These are phyloP conservation scores for Lachnellula cervina DNA, from an alignment of 2,329 filamentous ascomycete genomes.

Conservation along the genomic window DNA sequence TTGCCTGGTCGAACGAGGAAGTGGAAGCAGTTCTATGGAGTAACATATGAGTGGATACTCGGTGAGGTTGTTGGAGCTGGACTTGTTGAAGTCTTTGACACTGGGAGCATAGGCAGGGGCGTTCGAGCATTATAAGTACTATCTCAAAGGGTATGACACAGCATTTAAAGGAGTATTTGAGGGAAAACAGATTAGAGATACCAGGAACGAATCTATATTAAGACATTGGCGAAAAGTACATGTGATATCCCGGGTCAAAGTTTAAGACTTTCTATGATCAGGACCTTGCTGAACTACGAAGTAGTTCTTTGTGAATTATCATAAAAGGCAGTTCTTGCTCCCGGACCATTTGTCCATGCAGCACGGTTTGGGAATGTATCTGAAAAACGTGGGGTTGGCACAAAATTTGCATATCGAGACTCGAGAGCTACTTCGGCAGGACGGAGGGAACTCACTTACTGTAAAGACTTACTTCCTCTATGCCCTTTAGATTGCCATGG, in stretches of 20 bases:
- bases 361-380: too few relatives aligned
- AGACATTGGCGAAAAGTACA: too few relatives aligned
- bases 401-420: too few relatives aligned
- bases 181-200: neutral
- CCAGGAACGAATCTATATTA: too few relatives aligned
- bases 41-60: constrained; percentile 67
- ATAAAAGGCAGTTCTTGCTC: neutral
- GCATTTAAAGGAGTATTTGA: neutral
- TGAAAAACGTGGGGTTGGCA: too few relatives aligned
- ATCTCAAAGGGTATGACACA: neutral
- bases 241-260: too few relatives aligned
- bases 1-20: constrained; percentile 58
- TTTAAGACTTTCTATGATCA: neutral
- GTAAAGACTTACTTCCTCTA: too few relatives aligned
- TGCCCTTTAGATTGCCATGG: too few relatives aligned
- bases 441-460: too few relatives aligned
- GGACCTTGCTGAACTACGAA: neutral
- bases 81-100: constrained; percentile 69
- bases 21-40: constrained; percentile 67
- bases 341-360: neutral
- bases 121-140: constrained; percentile 40
- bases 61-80: constrained; percentile 67
- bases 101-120: constrained; percentile 65
- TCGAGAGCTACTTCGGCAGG: too few relatives aligned
- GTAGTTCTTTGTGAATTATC: neutral